These are phyloP conservation scores for Dioscorea dumetorum DNA, from an alignment of 106 monocot genomes.

Conservation along the genomic window DNA sequence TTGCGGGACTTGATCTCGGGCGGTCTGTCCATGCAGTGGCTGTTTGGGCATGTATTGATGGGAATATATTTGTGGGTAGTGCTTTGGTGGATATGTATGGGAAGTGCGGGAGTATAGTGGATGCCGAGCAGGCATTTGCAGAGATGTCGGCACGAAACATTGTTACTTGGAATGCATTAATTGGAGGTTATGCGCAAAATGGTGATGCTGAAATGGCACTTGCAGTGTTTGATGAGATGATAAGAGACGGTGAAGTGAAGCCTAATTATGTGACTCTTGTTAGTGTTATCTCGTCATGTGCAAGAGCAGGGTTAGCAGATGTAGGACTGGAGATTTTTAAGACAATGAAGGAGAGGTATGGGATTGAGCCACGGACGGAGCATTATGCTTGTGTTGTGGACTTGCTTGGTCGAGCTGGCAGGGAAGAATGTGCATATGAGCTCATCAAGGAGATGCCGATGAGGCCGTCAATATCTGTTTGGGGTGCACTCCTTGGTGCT, in stretches of 20 bases:
- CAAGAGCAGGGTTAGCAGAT: conserved; percentile 51
- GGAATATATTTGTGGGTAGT: conserved; percentile 67
- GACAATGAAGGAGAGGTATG: conserved; percentile 58
- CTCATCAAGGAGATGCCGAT: conserved; percentile 74
- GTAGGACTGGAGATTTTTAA: conserved; percentile 64
- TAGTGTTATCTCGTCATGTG: conserved; percentile 59
- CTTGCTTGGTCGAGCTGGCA: conserved; percentile 80
- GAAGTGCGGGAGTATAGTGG: conserved; percentile 66
- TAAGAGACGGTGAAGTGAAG: conserved; percentile 13
- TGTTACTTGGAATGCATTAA: conserved; percentile 74
- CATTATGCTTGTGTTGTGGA: conserved; percentile 89
- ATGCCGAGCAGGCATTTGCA: conserved; percentile 47
- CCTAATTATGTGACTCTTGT: conserved; percentile 81
- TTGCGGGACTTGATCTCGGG: conserved; percentile 69
- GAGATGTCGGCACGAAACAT: conserved; percentile 46
- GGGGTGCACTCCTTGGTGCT: conserved; percentile 86
- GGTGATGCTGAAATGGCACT: conserved; percentile 52
- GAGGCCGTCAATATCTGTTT: conserved; percentile 64
- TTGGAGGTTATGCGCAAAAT: conserved; percentile 58
- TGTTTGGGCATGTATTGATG: conserved; percentile 43
- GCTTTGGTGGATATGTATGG: conserved; percentile 88
- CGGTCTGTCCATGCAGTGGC: conserved; percentile 59
- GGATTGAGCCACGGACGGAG: conserved; percentile 59
- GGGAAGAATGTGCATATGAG: conserved; percentile 67
- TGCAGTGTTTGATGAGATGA: conserved; percentile 50